Evolutionary conservation across 176 grass and related monocot genomes (phyloP).

Genomic region (Bolboschoenus planiculmis): DNA sequence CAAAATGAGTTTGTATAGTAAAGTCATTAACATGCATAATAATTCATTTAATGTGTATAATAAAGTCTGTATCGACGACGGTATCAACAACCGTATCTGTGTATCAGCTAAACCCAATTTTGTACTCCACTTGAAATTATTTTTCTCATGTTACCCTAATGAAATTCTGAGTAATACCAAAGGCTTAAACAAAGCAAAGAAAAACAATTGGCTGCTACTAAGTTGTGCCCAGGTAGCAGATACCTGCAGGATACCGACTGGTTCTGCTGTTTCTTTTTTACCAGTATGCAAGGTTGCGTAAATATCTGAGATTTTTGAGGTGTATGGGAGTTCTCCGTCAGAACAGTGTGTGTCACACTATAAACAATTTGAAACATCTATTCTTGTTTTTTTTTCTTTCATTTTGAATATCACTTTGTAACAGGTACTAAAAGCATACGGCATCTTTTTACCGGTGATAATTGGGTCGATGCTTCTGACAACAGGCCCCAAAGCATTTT

Average conservation of each 20-base stretch:
- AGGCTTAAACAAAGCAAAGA: not conserved
- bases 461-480: slow-evolving; percentile 52
- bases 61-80: no score
- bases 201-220: not conserved
- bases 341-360: not conserved
- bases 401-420: not conserved
- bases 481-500: slow-evolving; percentile 60
- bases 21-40: no score
- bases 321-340: not conserved
- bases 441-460: slow-evolving; percentile 54
- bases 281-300: not conserved
- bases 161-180: not conserved
- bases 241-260: not conserved
- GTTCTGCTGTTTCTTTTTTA: not conserved
- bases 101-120: not conserved
- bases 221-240: not conserved
- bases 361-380: not conserved
- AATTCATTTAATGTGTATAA: no score
- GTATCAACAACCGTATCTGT: no score
- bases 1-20: no score
- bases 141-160: not conserved
- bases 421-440: slow-evolving; percentile 50
- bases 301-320: not conserved
- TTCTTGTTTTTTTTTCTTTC: not conserved
- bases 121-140: not conserved